phyloP scores from a whole-genome alignment of 345 rosid genomes.

The Cardamine resedifolia region DNA sequence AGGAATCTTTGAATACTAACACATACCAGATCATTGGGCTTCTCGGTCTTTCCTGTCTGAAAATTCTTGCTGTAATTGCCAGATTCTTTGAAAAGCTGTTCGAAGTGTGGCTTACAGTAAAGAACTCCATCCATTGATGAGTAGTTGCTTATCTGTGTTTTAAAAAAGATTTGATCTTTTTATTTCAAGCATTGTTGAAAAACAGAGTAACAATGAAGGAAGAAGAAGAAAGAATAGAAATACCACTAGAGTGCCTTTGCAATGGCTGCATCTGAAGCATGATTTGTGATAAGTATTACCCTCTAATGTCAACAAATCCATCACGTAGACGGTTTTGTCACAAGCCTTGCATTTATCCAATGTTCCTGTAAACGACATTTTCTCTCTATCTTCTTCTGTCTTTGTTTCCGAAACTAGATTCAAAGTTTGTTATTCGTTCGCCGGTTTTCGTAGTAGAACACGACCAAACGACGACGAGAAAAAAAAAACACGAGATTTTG shows the following conservation, averaged over 20 bases:
- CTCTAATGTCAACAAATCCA: constrained; percentile 81
- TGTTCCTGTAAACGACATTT: constrained; percentile 91
- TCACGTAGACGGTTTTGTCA: constrained; percentile 88
- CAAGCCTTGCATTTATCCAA: constrained; percentile 98
- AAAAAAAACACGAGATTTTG: constrained; percentile 8
- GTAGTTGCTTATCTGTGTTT: constrained; percentile 89
- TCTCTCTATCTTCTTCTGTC: background rate
- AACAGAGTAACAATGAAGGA: constrained; percentile 12
- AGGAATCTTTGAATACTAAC: background rate
- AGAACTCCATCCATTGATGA: constrained; percentile 98
- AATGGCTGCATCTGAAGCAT: constrained; percentile 91
- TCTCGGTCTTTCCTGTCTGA: constrained; percentile 56
- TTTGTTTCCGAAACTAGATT: background rate
- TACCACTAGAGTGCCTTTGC: constrained; percentile 93
- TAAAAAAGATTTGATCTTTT: background rate
- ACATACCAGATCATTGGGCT: constrained; percentile 54
- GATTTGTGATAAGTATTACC: constrained; percentile 88
- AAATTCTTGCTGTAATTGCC: constrained; percentile 85
- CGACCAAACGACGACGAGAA: constrained; percentile 29
- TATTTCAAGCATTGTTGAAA: background rate
- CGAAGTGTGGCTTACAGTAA: constrained; percentile 91
- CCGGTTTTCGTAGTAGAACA: constrained; percentile 19
- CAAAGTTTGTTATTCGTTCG: constrained; percentile 17
- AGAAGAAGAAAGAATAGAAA: background rate
- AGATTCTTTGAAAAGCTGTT: constrained; percentile 96